Evolutionary conservation across 345 rosid genomes (phyloP).

Genomic region (Euphorbia tirucalli): DNA sequence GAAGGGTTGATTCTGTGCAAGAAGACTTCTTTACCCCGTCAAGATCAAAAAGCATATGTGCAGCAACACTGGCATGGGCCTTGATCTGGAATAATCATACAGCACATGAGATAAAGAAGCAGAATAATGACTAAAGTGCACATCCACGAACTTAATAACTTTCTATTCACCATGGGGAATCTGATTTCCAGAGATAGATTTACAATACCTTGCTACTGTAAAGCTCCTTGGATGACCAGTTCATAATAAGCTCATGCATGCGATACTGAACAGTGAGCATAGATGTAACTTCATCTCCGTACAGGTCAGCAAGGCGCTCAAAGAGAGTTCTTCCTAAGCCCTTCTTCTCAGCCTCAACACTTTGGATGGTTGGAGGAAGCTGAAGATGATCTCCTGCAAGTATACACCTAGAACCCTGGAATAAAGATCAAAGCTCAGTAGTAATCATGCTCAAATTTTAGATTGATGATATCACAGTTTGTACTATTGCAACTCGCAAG

Average conservation of each 20-base stretch:
- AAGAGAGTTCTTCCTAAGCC: conserved; percentile 94
- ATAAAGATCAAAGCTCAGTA: background rate
- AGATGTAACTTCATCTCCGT: conserved; percentile 73
- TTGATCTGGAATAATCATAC: conserved; percentile 41
- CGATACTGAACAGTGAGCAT: conserved; percentile 98
- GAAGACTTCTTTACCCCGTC: conserved; percentile 60
- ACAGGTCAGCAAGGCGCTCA: conserved; percentile 79
- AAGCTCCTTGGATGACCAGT: conserved; percentile 94
- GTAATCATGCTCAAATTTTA: conserved; percentile 1
- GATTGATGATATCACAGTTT: background rate
- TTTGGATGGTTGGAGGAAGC: conserved; percentile 93
- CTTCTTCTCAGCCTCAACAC: conserved; percentile 90
- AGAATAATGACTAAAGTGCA: background rate
- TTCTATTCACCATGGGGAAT: background rate
- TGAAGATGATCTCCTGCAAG: conserved; percentile 97
- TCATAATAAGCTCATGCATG: conserved; percentile 96
- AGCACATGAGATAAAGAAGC: background rate
- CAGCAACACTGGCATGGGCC: conserved; percentile 87
- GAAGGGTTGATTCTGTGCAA: conserved; percentile 80
- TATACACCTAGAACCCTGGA: conserved; percentile 84
- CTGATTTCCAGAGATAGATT: conserved; percentile 11
- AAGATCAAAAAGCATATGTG: conserved; percentile 79
- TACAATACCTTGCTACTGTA: conserved; percentile 61
- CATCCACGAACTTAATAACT: background rate
- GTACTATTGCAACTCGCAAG: background rate